Base-by-base conservation (phyloP, 2,329 filamentous ascomycete species). In the Colletotrichum cereale region DNA sequence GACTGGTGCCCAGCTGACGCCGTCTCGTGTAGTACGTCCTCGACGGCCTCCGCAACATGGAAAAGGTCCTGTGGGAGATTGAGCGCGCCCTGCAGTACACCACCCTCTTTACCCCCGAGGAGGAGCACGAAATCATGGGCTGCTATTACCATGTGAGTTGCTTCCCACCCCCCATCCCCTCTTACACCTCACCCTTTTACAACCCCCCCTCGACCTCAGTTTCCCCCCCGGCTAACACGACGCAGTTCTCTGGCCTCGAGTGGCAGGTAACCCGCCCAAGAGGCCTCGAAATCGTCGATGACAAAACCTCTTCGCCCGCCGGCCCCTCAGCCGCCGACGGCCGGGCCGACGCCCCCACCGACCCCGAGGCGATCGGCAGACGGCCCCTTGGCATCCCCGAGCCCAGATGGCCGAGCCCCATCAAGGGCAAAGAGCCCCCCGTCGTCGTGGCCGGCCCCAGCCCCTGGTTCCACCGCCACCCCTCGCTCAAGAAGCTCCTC, bases 11-110 rank as follows among this genome's bases (percentile, higher is more conserved):
- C n/a, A 40, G 47, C 31, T 50, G 3, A 62, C n/a, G 6, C 2
- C 10, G 2, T 11, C 12, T 4, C 34, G 38, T 3, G 36, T 10
- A 73, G 68, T 38, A 72, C 31, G 68, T 73, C 24, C 68, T 73
- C 7, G 60, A 72, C 26, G 68, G 68, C n/a, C 44, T 73, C 24
- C 68, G 72, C 29, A 26, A 65, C 44, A 72, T 73, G 3, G 72
- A 73, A 42, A 67, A 55, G 63, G 29, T 42, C 26, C 44, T 73
- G 29, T 55, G 34, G 44, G 53, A 48, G 5, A 44, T 72, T n/a
- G 36, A 24, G 8, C 53, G 50, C 24, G 18, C 36, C 53, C 60
- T 73, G 12, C 18, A 68, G 26, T 31, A 64, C 26, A 8, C 52
- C 40, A 58, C 66, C 53, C 24, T 5, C 34, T 73, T 58, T 60